These are phyloP conservation scores for Rhododendron molle DNA, from an alignment of 148 eudicot species.

Conservation along the genomic window DNA sequence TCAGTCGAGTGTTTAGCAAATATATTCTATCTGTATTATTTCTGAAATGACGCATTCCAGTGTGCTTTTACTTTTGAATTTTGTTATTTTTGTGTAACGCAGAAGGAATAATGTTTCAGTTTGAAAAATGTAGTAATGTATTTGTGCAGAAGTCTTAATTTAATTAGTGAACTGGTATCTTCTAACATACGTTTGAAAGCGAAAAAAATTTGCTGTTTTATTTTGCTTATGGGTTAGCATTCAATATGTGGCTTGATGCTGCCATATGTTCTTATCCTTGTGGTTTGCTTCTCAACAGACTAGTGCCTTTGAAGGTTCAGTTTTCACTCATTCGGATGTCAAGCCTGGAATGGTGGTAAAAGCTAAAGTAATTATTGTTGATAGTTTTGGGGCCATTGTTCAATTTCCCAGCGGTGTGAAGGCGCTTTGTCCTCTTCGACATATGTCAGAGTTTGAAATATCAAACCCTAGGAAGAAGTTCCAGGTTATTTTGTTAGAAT, in stretches of 20 bases:
- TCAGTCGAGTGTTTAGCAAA: not conserved
- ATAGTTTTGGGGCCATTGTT: constrained; percentile 64
- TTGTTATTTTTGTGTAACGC: not conserved
- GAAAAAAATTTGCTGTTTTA: not conserved
- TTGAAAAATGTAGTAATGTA: not conserved
- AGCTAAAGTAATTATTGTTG: constrained; percentile 71
- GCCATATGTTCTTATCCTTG: not conserved
- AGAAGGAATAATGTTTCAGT: not conserved
- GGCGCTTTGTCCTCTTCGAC: constrained; percentile 94
- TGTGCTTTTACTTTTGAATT: not conserved
- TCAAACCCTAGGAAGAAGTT: constrained; percentile 82
- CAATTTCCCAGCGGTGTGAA: constrained; percentile 90
- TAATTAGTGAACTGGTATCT: not conserved
- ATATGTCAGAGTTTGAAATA: constrained; percentile 93
- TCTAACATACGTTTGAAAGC: not conserved
- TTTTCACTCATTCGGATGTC: constrained; percentile 95
- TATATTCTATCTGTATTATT: no score
- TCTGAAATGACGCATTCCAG: not conserved
- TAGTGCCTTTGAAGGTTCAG: constrained; percentile 89
- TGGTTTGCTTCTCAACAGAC: constrained; percentile 42
- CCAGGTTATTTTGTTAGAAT: constrained; percentile 42
- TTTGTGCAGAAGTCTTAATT: not conserved
- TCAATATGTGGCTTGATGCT: not conserved
- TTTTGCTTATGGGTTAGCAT: not conserved
- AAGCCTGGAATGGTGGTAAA: constrained; percentile 97